Evolutionary conservation across 768 basidiomycete species (phyloP), one percentile per base, ranked within the genome.

Genomic region (Suillus paluster): DNA sequence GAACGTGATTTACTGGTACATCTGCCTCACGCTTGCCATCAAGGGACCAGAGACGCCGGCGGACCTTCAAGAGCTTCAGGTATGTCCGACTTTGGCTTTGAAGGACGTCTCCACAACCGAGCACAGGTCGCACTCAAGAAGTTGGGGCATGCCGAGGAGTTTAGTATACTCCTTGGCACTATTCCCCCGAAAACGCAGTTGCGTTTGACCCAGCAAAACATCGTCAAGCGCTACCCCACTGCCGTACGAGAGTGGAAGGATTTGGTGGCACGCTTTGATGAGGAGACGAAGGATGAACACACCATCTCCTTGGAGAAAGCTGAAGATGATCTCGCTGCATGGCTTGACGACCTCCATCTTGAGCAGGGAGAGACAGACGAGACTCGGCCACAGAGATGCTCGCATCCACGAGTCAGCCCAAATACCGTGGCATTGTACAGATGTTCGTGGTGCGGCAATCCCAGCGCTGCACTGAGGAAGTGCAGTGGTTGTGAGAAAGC

Each of bases 371-470:
- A 75, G 1, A 71, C 72, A 38, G 54, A 17, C 3, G 69, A 73
- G 38, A 39, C 68, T 49, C 60, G 73, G 58, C 68, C 70, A 21
- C 66, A 73, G 48, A 72, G 23, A 59, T 74, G 77, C 39, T 72
- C 75, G 14, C 79, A 82, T 56, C 79, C 83, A 14, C 81, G 77
- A 66, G 76, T 86, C 65, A 83, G 79, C 61, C 70, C 72, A 21
- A 84, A 86, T 50, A 73, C 75, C 21, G 82, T 86, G 9, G 78
- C 72, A 41, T 72, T 90, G 45, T 89, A 86, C 71, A 74, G 80
- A 27, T 90, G 89, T 66, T 86, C 86, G 27, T 86, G 82, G 80
- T 89, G 88, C 63, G 78, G 82, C 7, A 89, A 88, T 61, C 86
- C 87, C 7, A 88, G 84, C 55, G 86, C 84, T 0, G 78, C 79